Percentiles rank a stretch among this genome's conserved stretches.
phyloP scores from a whole-genome alignment of 1,284 basidiomycete species.

The Trichosporon ovoides region DNA sequence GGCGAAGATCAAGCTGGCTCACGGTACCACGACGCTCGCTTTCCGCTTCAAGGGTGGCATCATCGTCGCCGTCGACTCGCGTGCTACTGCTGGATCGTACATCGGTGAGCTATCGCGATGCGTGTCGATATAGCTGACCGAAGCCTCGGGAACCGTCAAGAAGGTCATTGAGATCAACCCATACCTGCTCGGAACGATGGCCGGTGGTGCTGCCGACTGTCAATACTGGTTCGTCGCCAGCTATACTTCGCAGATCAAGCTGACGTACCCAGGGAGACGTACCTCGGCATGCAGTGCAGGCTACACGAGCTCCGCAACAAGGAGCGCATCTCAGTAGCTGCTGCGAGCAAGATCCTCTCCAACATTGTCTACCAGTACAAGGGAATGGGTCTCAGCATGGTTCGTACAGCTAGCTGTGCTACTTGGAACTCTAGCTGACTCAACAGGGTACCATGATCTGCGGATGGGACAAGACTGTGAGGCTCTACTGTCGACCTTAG shows the following conservation, averaged over 20 bases:
- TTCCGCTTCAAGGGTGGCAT: slow-evolving; percentile 97
- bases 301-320: slow-evolving; percentile 95
- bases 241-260: neutral
- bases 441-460: slow-evolving; percentile 96
- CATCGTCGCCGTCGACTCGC: slow-evolving; percentile 94
- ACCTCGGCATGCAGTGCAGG: slow-evolving; percentile 95
- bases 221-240: slow-evolving; percentile 46
- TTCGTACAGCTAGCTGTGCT: slow-evolving; percentile 42
- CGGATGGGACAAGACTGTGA: slow-evolving; percentile 97
- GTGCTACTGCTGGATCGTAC: slow-evolving; percentile 95
- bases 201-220: slow-evolving; percentile 80
- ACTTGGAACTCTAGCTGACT: slow-evolving; percentile 6
- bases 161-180: slow-evolving; percentile 99
- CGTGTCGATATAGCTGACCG: neutral
- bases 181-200: slow-evolving; percentile 97
- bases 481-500: slow-evolving; percentile 31
- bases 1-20: slow-evolving; percentile 96
- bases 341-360: slow-evolving; percentile 93
- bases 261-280: slow-evolving; percentile 70
- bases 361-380: slow-evolving; percentile 98
- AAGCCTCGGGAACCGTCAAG: slow-evolving; percentile 91
- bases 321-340: slow-evolving; percentile 96
- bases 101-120: slow-evolving; percentile 58
- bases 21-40: slow-evolving; percentile 97
- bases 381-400: slow-evolving; percentile 99